Conservation (phyloP, 768 basidiomycete species). For the Tephrocybe sp. region DNA sequence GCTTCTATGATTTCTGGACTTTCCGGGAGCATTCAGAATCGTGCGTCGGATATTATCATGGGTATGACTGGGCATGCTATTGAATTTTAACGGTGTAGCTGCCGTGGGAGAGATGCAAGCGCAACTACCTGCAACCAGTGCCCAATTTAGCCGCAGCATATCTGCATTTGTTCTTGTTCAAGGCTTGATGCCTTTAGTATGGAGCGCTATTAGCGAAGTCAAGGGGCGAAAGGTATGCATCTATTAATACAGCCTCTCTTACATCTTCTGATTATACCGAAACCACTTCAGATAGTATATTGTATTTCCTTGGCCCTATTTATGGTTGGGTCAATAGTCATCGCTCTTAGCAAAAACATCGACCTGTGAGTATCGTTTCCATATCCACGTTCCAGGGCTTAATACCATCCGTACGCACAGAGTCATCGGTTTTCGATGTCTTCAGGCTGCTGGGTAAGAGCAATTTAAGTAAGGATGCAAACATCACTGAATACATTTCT, state of each 20-base stretch:
- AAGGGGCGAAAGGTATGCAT: conserved; percentile 64
- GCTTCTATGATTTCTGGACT: conserved; percentile 60
- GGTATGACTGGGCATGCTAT: not conserved
- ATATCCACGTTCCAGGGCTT: no score
- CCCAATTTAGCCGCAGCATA: conserved; percentile 64
- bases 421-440: conserved; percentile 42
- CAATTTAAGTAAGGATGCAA: not conserved
- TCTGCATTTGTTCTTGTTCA: conserved; percentile 73
- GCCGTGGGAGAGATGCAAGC: conserved; percentile 57
- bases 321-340: conserved; percentile 51
- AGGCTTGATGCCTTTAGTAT: conserved; percentile 62
- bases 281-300: conserved; percentile 45
- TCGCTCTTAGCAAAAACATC: conserved; percentile 54
- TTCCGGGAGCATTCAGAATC: conserved; percentile 61
- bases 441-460: conserved; percentile 65
- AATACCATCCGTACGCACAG: no score
- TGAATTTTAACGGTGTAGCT: conserved; percentile 36
- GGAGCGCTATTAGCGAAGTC: conserved; percentile 72
- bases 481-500: not conserved
- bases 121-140: conserved; percentile 57
- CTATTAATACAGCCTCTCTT: no score
- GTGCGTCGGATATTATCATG: conserved; percentile 32
- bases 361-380: conserved; percentile 31
- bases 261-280: not conserved
- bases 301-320: conserved; percentile 50